These are phyloP conservation scores for Lomentospora prolificans DNA, from an alignment of 2,329 filamentous ascomycete genomes.

Conservation along the genomic window DNA sequence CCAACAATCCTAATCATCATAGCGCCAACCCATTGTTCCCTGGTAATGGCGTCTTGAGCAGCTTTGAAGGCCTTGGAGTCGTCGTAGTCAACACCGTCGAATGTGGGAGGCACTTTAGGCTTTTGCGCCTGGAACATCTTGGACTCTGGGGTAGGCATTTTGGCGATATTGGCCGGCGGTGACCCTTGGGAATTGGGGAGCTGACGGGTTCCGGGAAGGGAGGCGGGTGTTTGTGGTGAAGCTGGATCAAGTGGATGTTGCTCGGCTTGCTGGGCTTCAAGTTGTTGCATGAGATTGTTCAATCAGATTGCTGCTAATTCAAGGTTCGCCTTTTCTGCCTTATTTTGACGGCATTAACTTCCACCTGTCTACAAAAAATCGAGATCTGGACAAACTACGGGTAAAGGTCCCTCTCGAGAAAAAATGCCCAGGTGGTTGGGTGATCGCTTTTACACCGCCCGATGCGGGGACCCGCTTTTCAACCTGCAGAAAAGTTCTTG, in stretches of 20 bases:
- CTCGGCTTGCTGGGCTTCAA: constrained; percentile 1
- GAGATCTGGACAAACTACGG: not conserved
- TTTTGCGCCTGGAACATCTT: constrained; percentile 74
- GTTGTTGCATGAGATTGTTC: constrained; percentile 4
- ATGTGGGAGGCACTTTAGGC: constrained; percentile 70
- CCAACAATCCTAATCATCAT: constrained; percentile 81
- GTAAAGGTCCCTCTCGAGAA: not conserved
- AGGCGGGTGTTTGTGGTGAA: not conserved
- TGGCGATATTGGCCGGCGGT: constrained; percentile 13
- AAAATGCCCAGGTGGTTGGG: constrained; percentile 1
- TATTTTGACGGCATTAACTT: not conserved
- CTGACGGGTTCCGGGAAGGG: not conserved
- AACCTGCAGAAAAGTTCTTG: constrained; percentile 20
- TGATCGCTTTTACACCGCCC: not conserved
- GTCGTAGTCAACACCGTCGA: constrained; percentile 80
- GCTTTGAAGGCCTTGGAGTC: constrained; percentile 73
- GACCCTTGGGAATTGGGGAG: not conserved
- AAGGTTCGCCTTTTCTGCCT: not conserved
- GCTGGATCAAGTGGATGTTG: not conserved
- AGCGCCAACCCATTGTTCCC: constrained; percentile 80
- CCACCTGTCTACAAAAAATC: not conserved
- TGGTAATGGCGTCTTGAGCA: constrained; percentile 71
- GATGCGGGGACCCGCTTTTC: constrained; percentile 21
- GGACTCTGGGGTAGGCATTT: constrained; percentile 78
- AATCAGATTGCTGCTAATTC: constrained; percentile 3